Evolutionary conservation across 768 basidiomycete species (phyloP).

Genomic region (Suillus spraguei): DNA sequence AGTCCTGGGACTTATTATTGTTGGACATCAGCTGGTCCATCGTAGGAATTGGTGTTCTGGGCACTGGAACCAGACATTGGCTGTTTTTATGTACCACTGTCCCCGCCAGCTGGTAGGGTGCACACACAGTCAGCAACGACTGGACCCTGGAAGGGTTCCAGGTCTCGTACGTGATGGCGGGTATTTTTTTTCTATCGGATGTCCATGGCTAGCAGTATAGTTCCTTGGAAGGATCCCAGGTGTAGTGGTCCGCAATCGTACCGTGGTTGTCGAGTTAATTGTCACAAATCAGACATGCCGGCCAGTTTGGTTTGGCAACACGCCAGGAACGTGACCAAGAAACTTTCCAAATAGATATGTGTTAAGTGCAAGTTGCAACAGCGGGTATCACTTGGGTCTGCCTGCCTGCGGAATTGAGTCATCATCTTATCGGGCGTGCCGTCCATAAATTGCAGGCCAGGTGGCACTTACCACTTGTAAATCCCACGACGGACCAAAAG

Average conservation of each 20-base stretch:
- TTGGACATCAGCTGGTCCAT: not conserved
- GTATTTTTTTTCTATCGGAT: not conserved
- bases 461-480: not conserved
- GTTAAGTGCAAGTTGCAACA: not conserved
- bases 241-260: not conserved
- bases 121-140: not conserved
- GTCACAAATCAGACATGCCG: not conserved
- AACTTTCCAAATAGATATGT: too few relatives aligned
- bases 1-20: too few relatives aligned
- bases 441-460: not conserved
- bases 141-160: not conserved
- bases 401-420: not conserved
- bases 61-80: not conserved
- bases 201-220: not conserved
- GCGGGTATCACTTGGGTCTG: too few relatives aligned
- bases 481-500: not conserved
- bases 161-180: not conserved
- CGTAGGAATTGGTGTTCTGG: not conserved
- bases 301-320: too few relatives aligned
- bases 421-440: not conserved
- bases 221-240: not conserved
- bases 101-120: slow-evolving; percentile 1
- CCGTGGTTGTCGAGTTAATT: not conserved
- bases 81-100: not conserved
- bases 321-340: not conserved